phyloP scores from a whole-genome alignment of 2,329 filamentous ascomycete species.

The Geosmithia putterillii region DNA sequence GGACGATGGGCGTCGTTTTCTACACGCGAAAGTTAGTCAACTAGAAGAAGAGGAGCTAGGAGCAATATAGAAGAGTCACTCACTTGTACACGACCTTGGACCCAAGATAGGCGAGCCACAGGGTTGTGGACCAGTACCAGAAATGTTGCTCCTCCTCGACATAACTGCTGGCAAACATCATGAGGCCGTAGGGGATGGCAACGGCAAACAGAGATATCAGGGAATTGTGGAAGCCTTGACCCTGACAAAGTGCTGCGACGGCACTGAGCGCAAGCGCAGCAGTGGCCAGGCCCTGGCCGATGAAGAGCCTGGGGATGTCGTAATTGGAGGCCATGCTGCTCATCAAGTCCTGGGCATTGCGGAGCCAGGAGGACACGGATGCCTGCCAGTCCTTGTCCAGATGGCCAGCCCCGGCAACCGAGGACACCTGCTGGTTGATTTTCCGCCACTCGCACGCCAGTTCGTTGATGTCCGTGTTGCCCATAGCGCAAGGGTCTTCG shows the following conservation, averaged over 20 bases:
- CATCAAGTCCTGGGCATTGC: constrained; percentile 64
- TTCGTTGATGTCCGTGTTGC: constrained; percentile 31
- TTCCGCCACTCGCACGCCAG: constrained; percentile 58
- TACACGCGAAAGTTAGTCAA: constrained; percentile 6
- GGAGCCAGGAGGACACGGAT: constrained; percentile 49
- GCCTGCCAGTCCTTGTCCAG: constrained; percentile 26
- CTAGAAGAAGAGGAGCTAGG: neutral
- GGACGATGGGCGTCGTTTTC: constrained; percentile 13
- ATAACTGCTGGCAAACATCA: constrained; percentile 98
- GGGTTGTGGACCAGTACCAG: constrained; percentile 83
- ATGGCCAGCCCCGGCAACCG: constrained; percentile 9
- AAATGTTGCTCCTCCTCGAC: constrained; percentile 98
- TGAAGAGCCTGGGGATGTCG: constrained; percentile 49
- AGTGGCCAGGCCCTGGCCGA: constrained; percentile 27
- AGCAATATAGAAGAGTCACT: neutral
- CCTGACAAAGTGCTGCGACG: neutral
- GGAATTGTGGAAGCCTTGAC: neutral
- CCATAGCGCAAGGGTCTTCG: constrained; percentile 22
- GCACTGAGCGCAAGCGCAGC: constrained; percentile 1
- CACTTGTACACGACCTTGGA: constrained; percentile 31
- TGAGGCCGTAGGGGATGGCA: constrained; percentile 55
- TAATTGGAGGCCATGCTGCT: constrained; percentile 91
- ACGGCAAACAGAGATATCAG: constrained; percentile 21
- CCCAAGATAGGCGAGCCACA: constrained; percentile 50
- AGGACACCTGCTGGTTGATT: constrained; percentile 13